Evolutionary conservation across 768 basidiomycete species (phyloP).

Genomic region (Hirschioporus abietinus): DNA sequence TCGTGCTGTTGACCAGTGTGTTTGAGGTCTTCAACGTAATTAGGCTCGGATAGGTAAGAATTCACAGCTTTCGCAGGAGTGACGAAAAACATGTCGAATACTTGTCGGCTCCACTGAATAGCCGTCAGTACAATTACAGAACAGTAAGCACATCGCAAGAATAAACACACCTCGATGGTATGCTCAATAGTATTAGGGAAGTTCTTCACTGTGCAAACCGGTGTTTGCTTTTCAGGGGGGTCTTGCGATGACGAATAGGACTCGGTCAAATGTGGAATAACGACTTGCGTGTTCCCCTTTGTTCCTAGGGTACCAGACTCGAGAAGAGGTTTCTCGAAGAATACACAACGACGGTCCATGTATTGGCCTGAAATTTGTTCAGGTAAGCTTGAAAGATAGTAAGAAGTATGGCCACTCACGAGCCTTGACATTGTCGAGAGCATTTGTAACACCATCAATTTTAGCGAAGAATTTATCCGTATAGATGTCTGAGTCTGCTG

Average conservation of each 20-base stretch:
- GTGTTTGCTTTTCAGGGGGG: slow-evolving; percentile 95
- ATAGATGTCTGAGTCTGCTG: slow-evolving; percentile 60
- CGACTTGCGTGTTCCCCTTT: slow-evolving; percentile 95
- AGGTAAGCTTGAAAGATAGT: slow-evolving; percentile 4
- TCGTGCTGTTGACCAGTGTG: slow-evolving; percentile 89
- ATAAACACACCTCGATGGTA: slow-evolving; percentile 79
- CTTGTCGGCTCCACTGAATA: slow-evolving; percentile 82
- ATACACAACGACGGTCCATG: slow-evolving; percentile 98
- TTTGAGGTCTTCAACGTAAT: slow-evolving; percentile 88
- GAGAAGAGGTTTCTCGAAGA: slow-evolving; percentile 91
- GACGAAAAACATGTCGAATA: slow-evolving; percentile 90
- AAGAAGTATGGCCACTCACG: slow-evolving; percentile 45
- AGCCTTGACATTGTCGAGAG: slow-evolving; percentile 93
- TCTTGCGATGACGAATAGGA: slow-evolving; percentile 98
- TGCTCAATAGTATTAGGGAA: slow-evolving; percentile 98
- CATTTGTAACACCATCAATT: slow-evolving; percentile 95
- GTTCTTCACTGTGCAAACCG: slow-evolving; percentile 97
- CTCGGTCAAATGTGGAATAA: slow-evolving; percentile 91
- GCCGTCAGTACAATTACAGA: not conserved
- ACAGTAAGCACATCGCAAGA: not conserved
- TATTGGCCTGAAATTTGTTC: slow-evolving; percentile 61
- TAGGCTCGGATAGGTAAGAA: slow-evolving; percentile 93
- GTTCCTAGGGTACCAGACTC: slow-evolving; percentile 98
- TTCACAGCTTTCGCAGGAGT: slow-evolving; percentile 94
- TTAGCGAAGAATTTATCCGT: slow-evolving; percentile 81